A percentile compares a stretch with the other conserved stretches of the same genome.
Conservation (phyloP, 768 basidiomycete genomes). For the Boletus pseudopeckii region DNA sequence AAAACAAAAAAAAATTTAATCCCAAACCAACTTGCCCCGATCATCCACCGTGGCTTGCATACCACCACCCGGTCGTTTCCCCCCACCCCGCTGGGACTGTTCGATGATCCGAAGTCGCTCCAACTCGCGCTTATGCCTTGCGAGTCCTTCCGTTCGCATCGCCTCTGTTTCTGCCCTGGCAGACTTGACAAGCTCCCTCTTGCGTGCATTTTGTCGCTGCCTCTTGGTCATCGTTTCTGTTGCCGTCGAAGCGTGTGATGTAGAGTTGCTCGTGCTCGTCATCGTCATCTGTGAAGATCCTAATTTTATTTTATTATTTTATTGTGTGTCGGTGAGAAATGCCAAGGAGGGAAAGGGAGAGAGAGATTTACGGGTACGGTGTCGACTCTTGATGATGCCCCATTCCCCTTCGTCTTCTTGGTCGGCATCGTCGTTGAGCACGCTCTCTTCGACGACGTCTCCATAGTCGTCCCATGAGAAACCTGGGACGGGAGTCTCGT, state of each 20-base stretch:
- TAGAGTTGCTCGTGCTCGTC: constrained; percentile 10
- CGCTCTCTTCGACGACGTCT: constrained; percentile 44
- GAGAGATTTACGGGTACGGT: constrained; percentile 39
- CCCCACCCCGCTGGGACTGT: constrained; percentile 28
- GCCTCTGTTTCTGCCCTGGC: constrained; percentile 54
- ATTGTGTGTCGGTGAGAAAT: not conserved
- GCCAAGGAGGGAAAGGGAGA: not conserved
- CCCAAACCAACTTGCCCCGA: constrained; percentile 58
- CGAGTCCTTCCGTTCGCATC: constrained; percentile 47
- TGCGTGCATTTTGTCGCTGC: constrained; percentile 65
- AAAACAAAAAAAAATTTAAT: constrained; percentile 16
- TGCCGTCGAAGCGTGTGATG: constrained; percentile 27
- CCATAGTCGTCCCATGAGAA: constrained; percentile 81
- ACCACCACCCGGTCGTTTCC: constrained; percentile 45
- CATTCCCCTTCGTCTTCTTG: constrained; percentile 74
- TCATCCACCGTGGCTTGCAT: constrained; percentile 61
- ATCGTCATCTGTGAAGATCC: constrained; percentile 11
- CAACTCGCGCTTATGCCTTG: constrained; percentile 56
- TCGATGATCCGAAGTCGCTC: constrained; percentile 54
- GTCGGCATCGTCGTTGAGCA: constrained; percentile 54
- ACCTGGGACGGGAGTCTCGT: constrained; percentile 57
- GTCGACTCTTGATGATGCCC: constrained; percentile 67
- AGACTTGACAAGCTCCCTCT: constrained; percentile 54
- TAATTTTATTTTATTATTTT: constrained; percentile 1
- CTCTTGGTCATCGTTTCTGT: constrained; percentile 57